Evolutionary conservation across 2,329 filamentous ascomycete species (phyloP).

Genomic region (Paraconiothyrium sp.): DNA sequence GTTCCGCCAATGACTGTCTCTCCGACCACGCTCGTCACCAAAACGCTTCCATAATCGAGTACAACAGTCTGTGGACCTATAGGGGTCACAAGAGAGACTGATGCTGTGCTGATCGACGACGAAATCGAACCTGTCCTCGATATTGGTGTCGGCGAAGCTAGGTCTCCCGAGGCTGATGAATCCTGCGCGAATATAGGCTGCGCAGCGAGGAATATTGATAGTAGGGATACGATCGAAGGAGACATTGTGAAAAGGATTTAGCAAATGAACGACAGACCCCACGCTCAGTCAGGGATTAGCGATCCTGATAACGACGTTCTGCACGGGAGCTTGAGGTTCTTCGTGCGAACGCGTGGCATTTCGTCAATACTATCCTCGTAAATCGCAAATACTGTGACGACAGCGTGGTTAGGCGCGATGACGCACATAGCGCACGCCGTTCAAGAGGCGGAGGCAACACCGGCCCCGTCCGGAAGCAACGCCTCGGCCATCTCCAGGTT

Average conservation of each 20-base stretch:
- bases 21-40: constrained; percentile 11
- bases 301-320: background rate
- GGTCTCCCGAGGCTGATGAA: constrained; percentile 2
- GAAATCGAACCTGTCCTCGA: constrained; percentile 2
- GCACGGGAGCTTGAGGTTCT: background rate
- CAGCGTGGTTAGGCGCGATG: constrained; percentile 9
- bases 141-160: constrained; percentile 9
- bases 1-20: background rate
- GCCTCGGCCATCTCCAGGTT: background rate
- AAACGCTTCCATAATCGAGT: constrained; percentile 1
- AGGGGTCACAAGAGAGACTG: constrained; percentile 4
- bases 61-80: constrained; percentile 3
- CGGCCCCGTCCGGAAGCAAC: constrained; percentile 7
- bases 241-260: background rate
- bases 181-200: constrained; percentile 6
- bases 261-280: constrained; percentile 6
- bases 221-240: constrained; percentile 2
- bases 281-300: background rate
- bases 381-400: constrained; percentile 4
- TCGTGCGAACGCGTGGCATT: background rate
- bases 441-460: background rate
- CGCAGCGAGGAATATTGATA: constrained; percentile 4
- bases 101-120: constrained; percentile 15
- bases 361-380: background rate
- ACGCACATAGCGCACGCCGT: constrained; percentile 1